A percentile compares a stretch with the other conserved stretches of the same genome.
Evolutionary conservation across 345 rosid species (phyloP).

Genomic region (Sonneratia caseolaris): DNA sequence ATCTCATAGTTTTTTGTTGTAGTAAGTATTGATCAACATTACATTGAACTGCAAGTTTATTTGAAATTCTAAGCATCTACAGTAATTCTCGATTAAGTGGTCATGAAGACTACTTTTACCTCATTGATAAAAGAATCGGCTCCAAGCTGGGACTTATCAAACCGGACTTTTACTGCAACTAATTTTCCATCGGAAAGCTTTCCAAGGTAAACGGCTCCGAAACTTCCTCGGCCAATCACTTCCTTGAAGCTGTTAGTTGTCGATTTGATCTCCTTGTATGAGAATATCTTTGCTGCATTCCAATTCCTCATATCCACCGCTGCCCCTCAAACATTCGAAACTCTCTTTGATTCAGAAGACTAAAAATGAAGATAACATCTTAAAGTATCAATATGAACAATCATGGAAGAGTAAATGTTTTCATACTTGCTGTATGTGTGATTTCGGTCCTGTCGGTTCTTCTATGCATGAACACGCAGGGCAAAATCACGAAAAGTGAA

Average conservation of each 20-base stretch:
- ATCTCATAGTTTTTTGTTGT: background rate
- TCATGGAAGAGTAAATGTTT: background rate
- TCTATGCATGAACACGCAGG: constrained; percentile 22
- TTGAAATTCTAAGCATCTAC: too few species aligned
- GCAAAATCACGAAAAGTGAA: constrained; percentile 31
- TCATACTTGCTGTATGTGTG: constrained; percentile 39
- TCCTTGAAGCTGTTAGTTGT: constrained; percentile 75
- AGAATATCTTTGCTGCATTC: constrained; percentile 70
- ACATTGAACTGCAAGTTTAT: too few species aligned
- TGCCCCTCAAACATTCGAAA: constrained; percentile 24
- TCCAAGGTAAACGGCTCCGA: constrained; percentile 83
- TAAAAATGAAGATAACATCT: background rate
- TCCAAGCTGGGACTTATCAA: constrained; percentile 73
- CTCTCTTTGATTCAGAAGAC: background rate
- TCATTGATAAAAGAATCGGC: constrained; percentile 90
- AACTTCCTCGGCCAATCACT: constrained; percentile 81
- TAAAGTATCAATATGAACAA: background rate
- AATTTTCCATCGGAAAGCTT: constrained; percentile 65
- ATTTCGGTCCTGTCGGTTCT: constrained; percentile 39
- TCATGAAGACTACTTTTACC: constrained; percentile 23
- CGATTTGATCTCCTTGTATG: constrained; percentile 70
- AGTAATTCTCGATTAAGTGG: background rate
- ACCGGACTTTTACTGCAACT: constrained; percentile 86
- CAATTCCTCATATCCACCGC: constrained; percentile 59
- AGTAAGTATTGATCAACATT: background rate